These are phyloP conservation scores for Plantago coronopus DNA, from an alignment of 305 asterid genomes.

Conservation along the genomic window DNA sequence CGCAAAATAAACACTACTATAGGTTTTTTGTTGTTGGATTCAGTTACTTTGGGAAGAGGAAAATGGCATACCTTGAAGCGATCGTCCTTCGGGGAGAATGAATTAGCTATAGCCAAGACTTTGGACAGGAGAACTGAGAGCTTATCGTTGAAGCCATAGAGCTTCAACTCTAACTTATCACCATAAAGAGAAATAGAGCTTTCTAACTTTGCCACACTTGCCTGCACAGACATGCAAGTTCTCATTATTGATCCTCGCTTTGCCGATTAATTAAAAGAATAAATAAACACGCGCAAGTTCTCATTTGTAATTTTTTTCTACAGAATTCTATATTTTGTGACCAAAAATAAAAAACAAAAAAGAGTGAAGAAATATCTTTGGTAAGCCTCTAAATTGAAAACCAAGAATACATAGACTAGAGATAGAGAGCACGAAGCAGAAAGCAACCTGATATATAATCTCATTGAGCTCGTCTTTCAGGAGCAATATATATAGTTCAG, in stretches of 20 bases:
- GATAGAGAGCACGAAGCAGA: constrained; percentile 25
- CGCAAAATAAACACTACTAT: background rate
- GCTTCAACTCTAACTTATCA: constrained; percentile 88
- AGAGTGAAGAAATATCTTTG: background rate
- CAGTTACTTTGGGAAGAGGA: constrained; percentile 12
- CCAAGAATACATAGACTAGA: constrained; percentile 21
- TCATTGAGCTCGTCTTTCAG: constrained; percentile 96
- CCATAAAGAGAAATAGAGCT: constrained; percentile 81
- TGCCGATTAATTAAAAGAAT: too few relatives aligned
- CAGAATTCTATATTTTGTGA: constrained; percentile 2
- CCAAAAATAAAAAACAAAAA: background rate
- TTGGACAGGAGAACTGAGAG: constrained; percentile 81
- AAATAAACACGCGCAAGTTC: too few relatives aligned
- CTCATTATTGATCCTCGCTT: background rate
- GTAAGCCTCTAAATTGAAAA: constrained; percentile 10
- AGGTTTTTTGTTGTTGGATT: constrained; percentile 19
- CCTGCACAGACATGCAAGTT: constrained; percentile 48
- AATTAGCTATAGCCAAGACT: constrained; percentile 65
- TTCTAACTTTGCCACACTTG: constrained; percentile 90
- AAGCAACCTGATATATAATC: constrained; percentile 80
- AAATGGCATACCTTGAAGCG: constrained; percentile 72
- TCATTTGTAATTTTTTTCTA: background rate
- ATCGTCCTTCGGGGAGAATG: constrained; percentile 76
- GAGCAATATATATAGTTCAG: constrained; percentile 75
- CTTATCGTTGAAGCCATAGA: constrained; percentile 94